Conservation (phyloP, 768 basidiomycete genomes). For the Antrodiella citrinella region DNA sequence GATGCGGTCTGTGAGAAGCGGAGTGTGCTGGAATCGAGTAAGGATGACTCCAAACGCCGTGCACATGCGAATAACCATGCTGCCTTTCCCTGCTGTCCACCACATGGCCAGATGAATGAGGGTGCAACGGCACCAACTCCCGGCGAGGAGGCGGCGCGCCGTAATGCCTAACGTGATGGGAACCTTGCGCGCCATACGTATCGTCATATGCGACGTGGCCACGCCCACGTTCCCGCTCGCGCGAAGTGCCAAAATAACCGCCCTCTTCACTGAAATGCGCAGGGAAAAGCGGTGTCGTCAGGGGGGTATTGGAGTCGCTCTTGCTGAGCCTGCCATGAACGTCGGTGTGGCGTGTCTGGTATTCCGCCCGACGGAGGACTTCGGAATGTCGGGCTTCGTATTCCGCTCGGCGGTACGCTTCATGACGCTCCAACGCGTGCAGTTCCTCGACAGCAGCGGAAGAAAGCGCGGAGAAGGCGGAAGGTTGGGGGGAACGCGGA, state of each 20-base stretch:
- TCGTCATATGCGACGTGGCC: conserved; percentile 11
- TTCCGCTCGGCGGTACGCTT: conserved; percentile 78
- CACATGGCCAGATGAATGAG: conserved; percentile 23
- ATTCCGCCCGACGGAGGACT: conserved; percentile 54
- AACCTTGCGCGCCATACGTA: conserved; percentile 15
- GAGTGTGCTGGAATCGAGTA: conserved; percentile 33
- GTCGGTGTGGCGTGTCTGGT: conserved; percentile 44
- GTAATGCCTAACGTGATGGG: conserved; percentile 34
- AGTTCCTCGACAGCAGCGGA: conserved; percentile 84
- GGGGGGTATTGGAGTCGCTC: conserved; percentile 63
- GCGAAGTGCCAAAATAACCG: conserved; percentile 29
- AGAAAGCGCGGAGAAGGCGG: conserved; percentile 62
- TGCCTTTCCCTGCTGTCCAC: conserved; percentile 16
- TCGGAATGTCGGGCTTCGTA: conserved; percentile 63
- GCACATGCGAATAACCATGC: conserved; percentile 26
- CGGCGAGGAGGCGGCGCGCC: conserved; percentile 27
- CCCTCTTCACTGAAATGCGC: conserved; percentile 28
- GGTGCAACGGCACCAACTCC: conserved; percentile 16
- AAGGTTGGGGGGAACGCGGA: conserved; percentile 22
- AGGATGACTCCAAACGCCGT: conserved; percentile 31
- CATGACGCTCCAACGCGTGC: conserved; percentile 79
- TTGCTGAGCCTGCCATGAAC: conserved; percentile 36
- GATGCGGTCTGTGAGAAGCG: conserved; percentile 15
- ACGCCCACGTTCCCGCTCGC: conserved; percentile 25
- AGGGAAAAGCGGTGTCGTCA: conserved; percentile 34